Conservation (phyloP, 495 filamentous ascomycete genomes). For the Aspergillus bridgeri region DNA sequence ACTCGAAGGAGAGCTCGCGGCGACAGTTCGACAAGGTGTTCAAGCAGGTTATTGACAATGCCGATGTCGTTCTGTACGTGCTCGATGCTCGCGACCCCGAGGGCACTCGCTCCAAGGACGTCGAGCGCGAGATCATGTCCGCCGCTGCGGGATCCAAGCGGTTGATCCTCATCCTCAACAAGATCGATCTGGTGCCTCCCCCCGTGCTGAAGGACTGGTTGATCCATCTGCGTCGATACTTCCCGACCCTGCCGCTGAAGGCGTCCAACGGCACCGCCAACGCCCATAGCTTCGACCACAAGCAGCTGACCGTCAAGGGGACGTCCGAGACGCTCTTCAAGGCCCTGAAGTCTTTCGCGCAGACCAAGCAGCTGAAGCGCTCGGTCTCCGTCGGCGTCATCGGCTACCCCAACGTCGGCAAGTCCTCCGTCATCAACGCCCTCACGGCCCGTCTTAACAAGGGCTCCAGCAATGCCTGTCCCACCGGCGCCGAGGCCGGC, state of each 20-base stretch:
- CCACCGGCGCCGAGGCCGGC: slow-evolving; percentile 87
- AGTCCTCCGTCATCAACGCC: slow-evolving; percentile 95
- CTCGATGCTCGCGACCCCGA: slow-evolving; percentile 92
- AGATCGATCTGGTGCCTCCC: slow-evolving; percentile 89
- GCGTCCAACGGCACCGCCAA: slow-evolving; percentile 80
- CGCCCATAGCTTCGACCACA: slow-evolving; percentile 89
- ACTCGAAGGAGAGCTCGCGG: slow-evolving; percentile 67
- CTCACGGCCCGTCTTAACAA: slow-evolving; percentile 77
- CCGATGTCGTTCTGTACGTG: slow-evolving; percentile 92
- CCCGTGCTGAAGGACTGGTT: slow-evolving; percentile 81
- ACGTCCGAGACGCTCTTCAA: slow-evolving; percentile 86
- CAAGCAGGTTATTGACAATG: slow-evolving; percentile 85
- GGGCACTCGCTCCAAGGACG: slow-evolving; percentile 83
- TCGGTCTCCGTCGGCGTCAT: slow-evolving; percentile 90
- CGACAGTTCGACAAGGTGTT: slow-evolving; percentile 92
- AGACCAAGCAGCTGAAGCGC: slow-evolving; percentile 78
- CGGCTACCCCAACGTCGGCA: slow-evolving; percentile 96
- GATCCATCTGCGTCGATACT: slow-evolving; percentile 78
- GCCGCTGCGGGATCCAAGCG: slow-evolving; percentile 80
- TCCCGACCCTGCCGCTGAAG: slow-evolving; percentile 88
- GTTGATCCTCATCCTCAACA: slow-evolving; percentile 92
- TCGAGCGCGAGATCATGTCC: slow-evolving; percentile 86
- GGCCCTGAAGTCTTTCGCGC: slow-evolving; percentile 87
- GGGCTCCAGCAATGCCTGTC: slow-evolving; percentile 65
- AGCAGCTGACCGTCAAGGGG: slow-evolving; percentile 78